Evolutionary conservation across 345 rosid species (phyloP).

Genomic region (Dipteronia sinensis): DNA sequence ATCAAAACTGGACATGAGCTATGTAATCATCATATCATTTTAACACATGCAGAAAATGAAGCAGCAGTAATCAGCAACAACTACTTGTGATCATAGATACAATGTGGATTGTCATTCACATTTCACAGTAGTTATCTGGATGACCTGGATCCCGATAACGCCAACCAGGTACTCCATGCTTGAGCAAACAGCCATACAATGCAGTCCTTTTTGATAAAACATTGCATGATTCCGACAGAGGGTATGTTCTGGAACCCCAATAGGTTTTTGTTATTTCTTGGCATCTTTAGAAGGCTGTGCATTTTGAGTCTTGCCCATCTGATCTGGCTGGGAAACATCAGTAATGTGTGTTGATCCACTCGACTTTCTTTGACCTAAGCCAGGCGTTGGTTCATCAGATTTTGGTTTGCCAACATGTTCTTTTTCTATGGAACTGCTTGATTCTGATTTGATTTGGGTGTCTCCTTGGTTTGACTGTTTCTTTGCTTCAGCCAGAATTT

Average conservation of each 20-base stretch:
- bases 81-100: not conserved
- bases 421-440: constrained; percentile 25
- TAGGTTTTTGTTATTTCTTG: constrained; percentile 16
- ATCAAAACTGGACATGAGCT: not conserved
- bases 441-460: constrained; percentile 12
- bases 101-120: not conserved
- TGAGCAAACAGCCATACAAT: not conserved
- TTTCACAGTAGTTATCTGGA: not conserved
- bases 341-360: constrained; percentile 9
- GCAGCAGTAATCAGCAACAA: not conserved
- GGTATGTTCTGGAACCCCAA: too few relatives aligned
- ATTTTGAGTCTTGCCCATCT: constrained; percentile 21
- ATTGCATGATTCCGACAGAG: not conserved
- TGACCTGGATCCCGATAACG: not conserved
- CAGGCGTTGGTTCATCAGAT: constrained; percentile 17
- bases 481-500: constrained; percentile 62
- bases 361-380: constrained; percentile 11
- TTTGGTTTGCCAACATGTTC: constrained; percentile 12
- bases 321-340: constrained; percentile 32
- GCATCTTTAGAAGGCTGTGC: constrained; percentile 23
- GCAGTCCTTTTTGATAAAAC: not conserved
- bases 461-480: constrained; percentile 48
- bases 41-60: not conserved
- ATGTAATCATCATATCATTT: not conserved
- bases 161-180: not conserved